Evolutionary conservation across 495 filamentous ascomycete genomes (phyloP).

Genomic region (Lindgomyces ingoldianus): DNA sequence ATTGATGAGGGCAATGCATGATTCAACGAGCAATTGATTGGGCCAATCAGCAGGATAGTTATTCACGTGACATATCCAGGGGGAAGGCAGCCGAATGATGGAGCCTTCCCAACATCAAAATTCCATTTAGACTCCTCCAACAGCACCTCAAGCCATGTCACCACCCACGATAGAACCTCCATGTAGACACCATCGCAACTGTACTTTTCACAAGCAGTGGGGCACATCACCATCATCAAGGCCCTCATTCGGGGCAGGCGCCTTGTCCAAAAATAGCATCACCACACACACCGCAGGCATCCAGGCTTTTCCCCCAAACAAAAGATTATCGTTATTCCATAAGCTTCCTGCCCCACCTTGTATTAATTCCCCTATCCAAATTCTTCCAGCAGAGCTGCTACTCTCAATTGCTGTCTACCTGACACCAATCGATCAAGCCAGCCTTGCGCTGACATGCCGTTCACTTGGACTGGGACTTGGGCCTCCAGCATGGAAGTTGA

Average conservation of each 20-base stretch:
- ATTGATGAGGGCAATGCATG: too few species aligned
- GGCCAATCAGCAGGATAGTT: too few species aligned
- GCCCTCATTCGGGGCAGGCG: too few species aligned
- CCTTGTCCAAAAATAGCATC: not conserved
- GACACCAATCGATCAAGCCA: constrained; percentile 1
- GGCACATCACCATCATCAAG: not conserved
- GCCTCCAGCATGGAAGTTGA: not conserved
- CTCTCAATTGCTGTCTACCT: constrained; percentile 13
- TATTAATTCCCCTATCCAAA: constrained; percentile 4
- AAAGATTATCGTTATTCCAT: not conserved
- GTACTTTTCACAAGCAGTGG: constrained; percentile 22
- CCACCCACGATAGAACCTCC: constrained; percentile 5
- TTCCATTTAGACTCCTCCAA: too few species aligned
- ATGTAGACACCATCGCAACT: constrained; percentile 5
- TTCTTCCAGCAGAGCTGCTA: constrained; percentile 17
- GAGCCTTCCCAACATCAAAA: too few species aligned
- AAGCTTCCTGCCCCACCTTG: not conserved
- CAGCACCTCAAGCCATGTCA: constrained; percentile 5
- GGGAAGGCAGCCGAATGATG: too few species aligned
- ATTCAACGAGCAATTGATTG: too few species aligned
- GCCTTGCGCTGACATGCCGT: constrained; percentile 22
- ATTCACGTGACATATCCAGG: too few species aligned
- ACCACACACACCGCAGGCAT: not conserved
- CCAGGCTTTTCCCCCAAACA: not conserved
- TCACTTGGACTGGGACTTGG: constrained; percentile 8